Percentiles rank a stretch among this genome's conserved stretches.
Evolutionary conservation across 306 rosid genomes (phyloP).

Genomic region (Arachis hypogaea): DNA sequence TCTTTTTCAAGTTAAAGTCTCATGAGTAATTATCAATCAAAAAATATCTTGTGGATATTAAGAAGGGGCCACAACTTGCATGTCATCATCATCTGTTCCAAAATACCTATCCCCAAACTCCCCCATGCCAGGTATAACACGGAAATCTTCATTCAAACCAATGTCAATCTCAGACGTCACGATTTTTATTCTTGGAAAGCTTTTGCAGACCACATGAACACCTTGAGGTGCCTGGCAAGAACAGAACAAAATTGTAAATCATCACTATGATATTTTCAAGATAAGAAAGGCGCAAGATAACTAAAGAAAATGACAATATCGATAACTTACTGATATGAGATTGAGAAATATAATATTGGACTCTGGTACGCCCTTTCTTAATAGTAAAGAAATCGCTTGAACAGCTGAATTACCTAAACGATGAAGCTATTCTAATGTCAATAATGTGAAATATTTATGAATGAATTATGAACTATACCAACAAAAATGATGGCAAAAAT

Average conservation of each 20-base stretch:
- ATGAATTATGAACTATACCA: no score
- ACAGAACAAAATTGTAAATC: conserved; percentile 14
- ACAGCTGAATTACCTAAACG: conserved; percentile 90
- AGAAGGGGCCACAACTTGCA: conserved; percentile 50
- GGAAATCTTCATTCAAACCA: conserved; percentile 82
- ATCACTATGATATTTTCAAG: conserved; percentile 6
- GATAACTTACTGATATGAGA: conserved; percentile 86
- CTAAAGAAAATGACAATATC: neutral
- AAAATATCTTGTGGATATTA: conserved; percentile 30
- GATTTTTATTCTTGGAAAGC: conserved; percentile 88
- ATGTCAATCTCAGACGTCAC: conserved; percentile 93
- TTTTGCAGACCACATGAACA: conserved; percentile 84
- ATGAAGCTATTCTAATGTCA: conserved; percentile 18
- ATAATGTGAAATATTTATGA: no score
- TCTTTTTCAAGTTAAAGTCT: conserved; percentile 15
- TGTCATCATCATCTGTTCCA: conserved; percentile 93
- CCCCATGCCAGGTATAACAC: conserved; percentile 98
- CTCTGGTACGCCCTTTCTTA: conserved; percentile 94
- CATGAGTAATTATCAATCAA: conserved; percentile 35
- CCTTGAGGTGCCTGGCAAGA: conserved; percentile 95
- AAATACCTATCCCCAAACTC: conserved; percentile 98
- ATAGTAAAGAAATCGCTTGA: conserved; percentile 81
- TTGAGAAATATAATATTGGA: conserved; percentile 94
- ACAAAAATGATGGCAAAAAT: no score
- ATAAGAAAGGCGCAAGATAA: conserved; percentile 18